Base-by-base conservation (phyloP, 1,284 basidiomycete species). In the Peniophora sp. region DNA sequence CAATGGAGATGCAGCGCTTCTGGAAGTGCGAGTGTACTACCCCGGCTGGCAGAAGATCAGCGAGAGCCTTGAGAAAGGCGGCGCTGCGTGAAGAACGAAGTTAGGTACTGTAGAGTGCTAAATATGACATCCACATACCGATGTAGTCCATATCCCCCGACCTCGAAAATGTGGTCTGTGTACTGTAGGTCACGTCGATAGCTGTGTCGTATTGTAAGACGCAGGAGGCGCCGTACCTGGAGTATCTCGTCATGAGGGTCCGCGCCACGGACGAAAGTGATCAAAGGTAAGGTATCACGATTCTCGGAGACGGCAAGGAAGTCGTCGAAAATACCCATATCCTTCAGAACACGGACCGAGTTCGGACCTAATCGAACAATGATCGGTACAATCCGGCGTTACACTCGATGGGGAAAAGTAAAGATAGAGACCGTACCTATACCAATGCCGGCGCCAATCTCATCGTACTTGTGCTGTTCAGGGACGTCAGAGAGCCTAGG, bases 381-480 rank as follows among this genome's bases (percentile, higher is more conserved):
- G 34, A 47, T 12, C 36, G 24, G 14, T 27, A n/a, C 35, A n/a
- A n/a, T n/a, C n/a, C n/a, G n/a, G n/a, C n/a, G n/a, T 3, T 27
- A 50, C 56, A 45, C 41, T 32, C 24, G 18, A 34, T 20, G n/a
- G n/a, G n/a, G n/a, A n/a, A n/a, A n/a, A n/a, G n/a, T n/a, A n/a
- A 20, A 18, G 39, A 45, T 27, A 6, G 27, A 32, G 5, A 45
- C 22, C 10, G 41, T 50, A 75, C 76, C 76, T 37, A 79, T 53
- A 14, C 70, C 74, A 36, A 79, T 69, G 2, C 76, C 77, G 23
- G 77, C 76, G 14, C 77, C 77, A 45, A 78, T 66, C 59, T 77
- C 73, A 23, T 65, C 67, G 52, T 76, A 75, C 51, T 65, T 64
- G 12, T 68, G 52, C 72, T 74, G 43, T n/a, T 15, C 27, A 32